Conservation (phyloP, 768 basidiomycete species). For the Leccinum boreale region DNA sequence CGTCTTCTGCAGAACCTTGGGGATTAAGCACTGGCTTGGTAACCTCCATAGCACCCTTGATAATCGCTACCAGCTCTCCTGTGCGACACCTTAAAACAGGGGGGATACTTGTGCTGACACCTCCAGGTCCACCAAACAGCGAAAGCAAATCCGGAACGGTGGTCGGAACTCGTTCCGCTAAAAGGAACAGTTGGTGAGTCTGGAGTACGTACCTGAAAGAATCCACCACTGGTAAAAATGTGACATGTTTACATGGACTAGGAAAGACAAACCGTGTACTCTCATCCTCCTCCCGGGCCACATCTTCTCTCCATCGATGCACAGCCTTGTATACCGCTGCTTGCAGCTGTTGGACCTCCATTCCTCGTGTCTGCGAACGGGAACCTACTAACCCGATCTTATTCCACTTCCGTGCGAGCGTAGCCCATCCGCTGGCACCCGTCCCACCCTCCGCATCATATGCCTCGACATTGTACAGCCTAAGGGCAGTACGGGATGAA, state of each 20-base stretch:
- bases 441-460: conserved; percentile 66
- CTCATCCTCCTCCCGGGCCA: conserved; percentile 84
- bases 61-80: conserved; percentile 62
- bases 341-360: conserved; percentile 40
- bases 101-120: conserved; percentile 41
- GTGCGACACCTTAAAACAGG: conserved; percentile 60
- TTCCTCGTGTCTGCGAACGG: conserved; percentile 26
- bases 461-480: conserved; percentile 61
- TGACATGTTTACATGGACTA: background rate
- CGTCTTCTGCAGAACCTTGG: background rate
- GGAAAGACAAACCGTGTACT: conserved; percentile 59
- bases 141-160: conserved; percentile 61
- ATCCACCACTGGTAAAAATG: background rate
- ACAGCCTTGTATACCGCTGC: conserved; percentile 66
- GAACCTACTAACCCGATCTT: conserved; percentile 44
- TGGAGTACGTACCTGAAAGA: conserved; percentile 62
- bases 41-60: conserved; percentile 46
- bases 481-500: conserved; percentile 74
- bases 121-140: conserved; percentile 40
- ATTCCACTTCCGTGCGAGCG: conserved; percentile 80
- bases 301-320: conserved; percentile 79
- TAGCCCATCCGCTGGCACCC: conserved; percentile 75
- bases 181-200: conserved; percentile 69
- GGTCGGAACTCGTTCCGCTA: conserved; percentile 68
- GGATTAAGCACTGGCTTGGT: background rate